Evolutionary conservation across 2,329 filamentous ascomycete genomes (phyloP), one percentile per base, ranked within the genome.

Genomic region (Herpotrichia juniperi): DNA sequence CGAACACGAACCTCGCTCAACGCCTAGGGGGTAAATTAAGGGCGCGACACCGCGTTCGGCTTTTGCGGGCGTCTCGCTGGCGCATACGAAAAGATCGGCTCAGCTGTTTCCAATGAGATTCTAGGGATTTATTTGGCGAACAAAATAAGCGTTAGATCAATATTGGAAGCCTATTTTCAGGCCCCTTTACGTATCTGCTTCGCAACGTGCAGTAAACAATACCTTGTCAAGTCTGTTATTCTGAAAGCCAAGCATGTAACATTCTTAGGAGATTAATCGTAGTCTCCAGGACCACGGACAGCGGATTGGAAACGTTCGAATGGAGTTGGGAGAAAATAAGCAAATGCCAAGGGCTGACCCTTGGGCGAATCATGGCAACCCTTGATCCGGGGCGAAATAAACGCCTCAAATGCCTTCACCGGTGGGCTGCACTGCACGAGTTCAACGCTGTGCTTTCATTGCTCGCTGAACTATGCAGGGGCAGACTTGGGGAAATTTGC

Each of bases 261-360:
- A 9, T 31, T 31, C 30, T 25, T n/a, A 17, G 22, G 39, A 42
- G 8, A 42, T n/a, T n/a, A 7, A 6, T 12, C 12, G 7, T 28
- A 17, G 21, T 37, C 8, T 37, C 34, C 34, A 37, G 34, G 34
- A 37, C 34, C n/a, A 37, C 34, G 4, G 34, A n/a, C 3, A 19
- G 34, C 34, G 34, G 34, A 17, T 8, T 19, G 31, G 37, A 24
- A 40, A 24, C n/a, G n/a, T n/a, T n/a, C n/a, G n/a, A n/a, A n/a
- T n/a, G 37, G 37, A 25, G 9, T 40, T 14, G 37, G 37, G 7
- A 24, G 22, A 4, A 39, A 21, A 37, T 39, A 47, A 42, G 37
- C 34, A 42, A 34, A 42, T 42, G 46, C 46, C 37, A 48, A 42
- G 46, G 10, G 45, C 45, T 47, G 30, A 47, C 10, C 45, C 45